Evolutionary conservation across 2,329 filamentous ascomycete genomes (phyloP).

Genomic region (Diaporthe ilicicola): DNA sequence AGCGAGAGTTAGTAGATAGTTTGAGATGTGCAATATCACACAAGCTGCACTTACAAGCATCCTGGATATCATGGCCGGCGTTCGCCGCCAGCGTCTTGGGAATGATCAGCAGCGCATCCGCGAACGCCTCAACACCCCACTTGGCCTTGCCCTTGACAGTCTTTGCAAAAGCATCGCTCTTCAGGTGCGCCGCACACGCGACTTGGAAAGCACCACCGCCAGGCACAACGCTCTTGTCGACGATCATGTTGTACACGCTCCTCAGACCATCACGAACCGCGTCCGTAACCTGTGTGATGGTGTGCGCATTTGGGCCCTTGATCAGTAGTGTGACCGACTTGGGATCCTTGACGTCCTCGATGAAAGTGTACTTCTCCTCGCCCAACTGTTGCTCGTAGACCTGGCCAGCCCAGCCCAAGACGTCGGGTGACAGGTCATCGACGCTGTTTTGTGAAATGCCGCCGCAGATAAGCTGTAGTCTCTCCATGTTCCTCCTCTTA

Average conservation of each 20-base stretch:
- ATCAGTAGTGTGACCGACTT: conserved; percentile 98
- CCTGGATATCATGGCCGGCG: conserved; percentile 95
- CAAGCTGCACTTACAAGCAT: conserved; percentile 74
- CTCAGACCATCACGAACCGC: conserved; percentile 93
- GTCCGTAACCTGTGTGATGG: conserved; percentile 95
- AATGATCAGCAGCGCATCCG: conserved; percentile 92
- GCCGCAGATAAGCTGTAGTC: conserved; percentile 92
- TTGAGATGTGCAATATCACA: background rate
- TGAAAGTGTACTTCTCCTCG: conserved; percentile 98
- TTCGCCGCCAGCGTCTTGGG: conserved; percentile 98
- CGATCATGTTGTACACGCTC: conserved; percentile 99
- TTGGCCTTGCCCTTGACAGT: conserved; percentile 98
- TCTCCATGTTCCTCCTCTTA: conserved; percentile 99
- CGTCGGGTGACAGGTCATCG: conserved; percentile 86
- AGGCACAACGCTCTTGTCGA: conserved; percentile 95
- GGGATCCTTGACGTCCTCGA: conserved; percentile 98
- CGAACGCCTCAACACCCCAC: conserved; percentile 93
- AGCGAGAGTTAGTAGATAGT: conserved; percentile 29
- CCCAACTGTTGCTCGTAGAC: conserved; percentile 98
- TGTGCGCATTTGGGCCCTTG: conserved; percentile 97
- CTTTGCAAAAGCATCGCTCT: conserved; percentile 86
- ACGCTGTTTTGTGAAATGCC: conserved; percentile 95
- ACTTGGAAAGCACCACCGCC: conserved; percentile 97
- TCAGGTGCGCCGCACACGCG: conserved; percentile 86
- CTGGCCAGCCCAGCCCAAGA: conserved; percentile 93